Conservation (phyloP, 257 asterid species). For the Solanum dulcamara region DNA sequence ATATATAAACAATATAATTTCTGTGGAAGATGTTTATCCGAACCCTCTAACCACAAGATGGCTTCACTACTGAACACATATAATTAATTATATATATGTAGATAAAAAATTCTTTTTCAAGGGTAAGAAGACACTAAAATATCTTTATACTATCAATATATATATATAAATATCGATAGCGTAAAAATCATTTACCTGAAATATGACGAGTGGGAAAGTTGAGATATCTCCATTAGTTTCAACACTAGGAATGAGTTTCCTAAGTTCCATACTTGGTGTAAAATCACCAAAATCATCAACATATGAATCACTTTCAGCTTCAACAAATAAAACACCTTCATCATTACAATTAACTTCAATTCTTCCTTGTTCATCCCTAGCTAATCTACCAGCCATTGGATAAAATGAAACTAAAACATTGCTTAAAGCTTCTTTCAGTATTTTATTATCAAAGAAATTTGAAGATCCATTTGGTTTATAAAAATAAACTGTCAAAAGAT, state of each 20-base stretch:
- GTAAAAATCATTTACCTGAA: constrained; percentile 14
- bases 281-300: constrained; percentile 33
- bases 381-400: constrained; percentile 36
- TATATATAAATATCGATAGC: not conserved
- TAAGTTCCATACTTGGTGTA: constrained; percentile 20
- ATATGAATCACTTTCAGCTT: constrained; percentile 22
- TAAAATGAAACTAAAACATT: constrained; percentile 31
- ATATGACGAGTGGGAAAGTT: constrained; percentile 19
- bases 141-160: not conserved
- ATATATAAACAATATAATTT: no score
- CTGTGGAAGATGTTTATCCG: no score
- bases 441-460: constrained; percentile 16
- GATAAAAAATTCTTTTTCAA: no score
- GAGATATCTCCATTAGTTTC: constrained; percentile 21
- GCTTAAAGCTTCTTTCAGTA: constrained; percentile 22
- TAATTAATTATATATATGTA: no score
- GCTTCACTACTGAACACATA: no score
- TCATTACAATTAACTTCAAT: constrained; percentile 28
- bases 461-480: constrained; percentile 18
- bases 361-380: constrained; percentile 21
- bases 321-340: constrained; percentile 34
- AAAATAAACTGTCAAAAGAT: constrained; percentile 23
- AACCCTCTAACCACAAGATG: no score
- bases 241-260: constrained; percentile 13
- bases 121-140: no score